Conservation (phyloP, 345 rosid genomes). For the Ricinus communis region DNA sequence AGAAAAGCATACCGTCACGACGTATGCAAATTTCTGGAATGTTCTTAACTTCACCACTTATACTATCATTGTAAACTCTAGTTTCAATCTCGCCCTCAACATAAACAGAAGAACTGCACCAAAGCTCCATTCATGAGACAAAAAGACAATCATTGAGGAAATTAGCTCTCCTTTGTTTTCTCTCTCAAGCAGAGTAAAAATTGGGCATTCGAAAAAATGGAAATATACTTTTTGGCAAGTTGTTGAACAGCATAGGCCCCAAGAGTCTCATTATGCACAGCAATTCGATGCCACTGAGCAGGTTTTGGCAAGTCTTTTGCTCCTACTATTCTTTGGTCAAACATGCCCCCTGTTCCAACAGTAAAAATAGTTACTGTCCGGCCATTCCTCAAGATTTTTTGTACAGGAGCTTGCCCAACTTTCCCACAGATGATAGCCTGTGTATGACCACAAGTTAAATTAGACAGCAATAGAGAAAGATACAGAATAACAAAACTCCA, state of each 20-base stretch:
- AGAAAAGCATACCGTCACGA: conserved; percentile 57
- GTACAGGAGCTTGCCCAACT: conserved; percentile 83
- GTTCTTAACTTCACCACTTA: conserved; percentile 68
- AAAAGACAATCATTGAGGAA: neutral
- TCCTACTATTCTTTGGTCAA: conserved; percentile 71
- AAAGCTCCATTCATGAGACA: conserved; percentile 26
- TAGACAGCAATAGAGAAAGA: conserved; percentile 1
- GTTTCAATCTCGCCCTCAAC: conserved; percentile 96
- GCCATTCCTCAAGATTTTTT: conserved; percentile 92
- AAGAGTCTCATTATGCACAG: conserved; percentile 74
- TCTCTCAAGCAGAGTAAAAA: neutral
- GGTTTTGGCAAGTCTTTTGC: conserved; percentile 64
- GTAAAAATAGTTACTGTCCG: conserved; percentile 83
- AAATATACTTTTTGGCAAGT: conserved; percentile 65
- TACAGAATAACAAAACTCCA: neutral
- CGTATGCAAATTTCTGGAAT: conserved; percentile 91
- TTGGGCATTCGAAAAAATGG: neutral
- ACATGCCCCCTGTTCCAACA: conserved; percentile 91
- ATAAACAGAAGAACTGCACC: conserved; percentile 80
- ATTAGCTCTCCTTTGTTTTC: neutral
- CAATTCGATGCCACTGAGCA: conserved; percentile 96
- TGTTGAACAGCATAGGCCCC: conserved; percentile 85
- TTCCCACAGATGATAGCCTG: conserved; percentile 93
- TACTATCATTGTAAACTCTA: conserved; percentile 90
- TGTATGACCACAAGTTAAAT: conserved; percentile 7